A percentile compares a stretch with the other conserved stretches of the same genome.
Evolutionary conservation across 2,329 filamentous ascomycete genomes (phyloP).

Genomic region (Paramyrothecium roridum): DNA sequence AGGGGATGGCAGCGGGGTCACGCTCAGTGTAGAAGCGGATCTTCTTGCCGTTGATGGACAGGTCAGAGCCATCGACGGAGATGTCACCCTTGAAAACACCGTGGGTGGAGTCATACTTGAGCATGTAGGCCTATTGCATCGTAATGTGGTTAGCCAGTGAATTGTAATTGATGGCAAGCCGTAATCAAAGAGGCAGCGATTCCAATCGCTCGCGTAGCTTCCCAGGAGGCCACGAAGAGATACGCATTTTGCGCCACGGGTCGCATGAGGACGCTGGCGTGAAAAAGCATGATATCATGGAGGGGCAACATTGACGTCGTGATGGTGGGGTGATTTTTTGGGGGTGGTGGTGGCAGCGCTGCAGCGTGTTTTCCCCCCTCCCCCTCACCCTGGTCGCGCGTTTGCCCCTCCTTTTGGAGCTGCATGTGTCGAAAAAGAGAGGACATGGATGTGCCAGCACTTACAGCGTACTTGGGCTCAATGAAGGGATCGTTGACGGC

Average conservation of each 20-base stretch:
- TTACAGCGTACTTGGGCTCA: constrained; percentile 93
- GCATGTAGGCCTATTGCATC: constrained; percentile 84
- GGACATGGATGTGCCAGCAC: constrained; percentile 34
- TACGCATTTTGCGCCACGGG: no score
- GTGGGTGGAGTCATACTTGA: constrained; percentile 99
- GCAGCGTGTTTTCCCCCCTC: neutral
- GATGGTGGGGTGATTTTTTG: neutral
- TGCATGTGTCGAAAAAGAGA: constrained; percentile 1
- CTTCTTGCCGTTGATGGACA: constrained; percentile 90
- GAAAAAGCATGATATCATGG: constrained; percentile 4
- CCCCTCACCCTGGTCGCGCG: neutral
- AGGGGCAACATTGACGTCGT: constrained; percentile 1
- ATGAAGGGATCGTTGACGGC: constrained; percentile 99
- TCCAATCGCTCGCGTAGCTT: no score
- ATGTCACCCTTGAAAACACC: constrained; percentile 93
- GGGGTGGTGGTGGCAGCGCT: neutral
- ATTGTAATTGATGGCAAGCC: neutral
- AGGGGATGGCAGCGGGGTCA: constrained; percentile 87
- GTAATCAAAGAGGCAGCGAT: neutral
- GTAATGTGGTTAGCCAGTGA: neutral
- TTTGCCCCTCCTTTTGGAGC: neutral
- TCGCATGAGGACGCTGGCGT: neutral
- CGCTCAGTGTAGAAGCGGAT: constrained; percentile 93
- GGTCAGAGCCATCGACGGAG: constrained; percentile 64
- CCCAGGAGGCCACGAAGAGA: no score